Base-by-base conservation (phyloP, 305 asterid species). In the Vinca major region DNA sequence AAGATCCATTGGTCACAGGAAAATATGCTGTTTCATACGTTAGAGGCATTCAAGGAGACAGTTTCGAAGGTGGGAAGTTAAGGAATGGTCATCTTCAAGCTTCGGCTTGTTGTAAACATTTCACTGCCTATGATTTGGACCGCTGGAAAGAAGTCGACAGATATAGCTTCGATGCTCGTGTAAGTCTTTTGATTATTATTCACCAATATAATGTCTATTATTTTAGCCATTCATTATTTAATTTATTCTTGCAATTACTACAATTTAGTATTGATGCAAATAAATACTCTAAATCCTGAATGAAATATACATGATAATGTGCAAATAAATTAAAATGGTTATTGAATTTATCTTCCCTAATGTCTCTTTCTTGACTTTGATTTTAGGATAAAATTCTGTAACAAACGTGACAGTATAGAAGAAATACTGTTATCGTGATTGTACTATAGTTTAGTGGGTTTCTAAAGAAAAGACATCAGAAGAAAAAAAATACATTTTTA, bases 61-160 rank as follows among this genome's bases (percentile, higher is more conserved):
- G 74, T 48, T 74, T 74, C 47, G 33, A 74, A 62, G 79, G 62
- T 55, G 77, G 56, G 75, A 55, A 50, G 74, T 68, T 60, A 50
- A n/a, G 44, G 37, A 49, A 72, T 33, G 78, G 78, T 36, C 55
- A 81, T 56, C 79, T 75, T 54, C 69, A 81, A 45, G 82, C 76
- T 37, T 78, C 79, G 1, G 81, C 82, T 11, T 78, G 80, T 8
- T 81, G 85, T 67, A 81, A 81, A 49, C 85, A 81, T 26, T 81
- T 75, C 63, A 81, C 85, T 16, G 85, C 85, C 40, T 81, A 81
- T 71, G 85, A 81, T 64, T 4, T 81, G 39, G 85, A 81, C 68
- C 63, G 71, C 7, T 81, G 85, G 85, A 75, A 81, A 57, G 79
- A 78, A 7, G 26, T 50, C 21, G 62, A 62, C 40, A 73, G 85